A percentile compares a stretch with the other conserved stretches of the same genome.
Evolutionary conservation across 805 yeast genomes (phyloP).

Genomic region (Komagataella pastoris): DNA sequence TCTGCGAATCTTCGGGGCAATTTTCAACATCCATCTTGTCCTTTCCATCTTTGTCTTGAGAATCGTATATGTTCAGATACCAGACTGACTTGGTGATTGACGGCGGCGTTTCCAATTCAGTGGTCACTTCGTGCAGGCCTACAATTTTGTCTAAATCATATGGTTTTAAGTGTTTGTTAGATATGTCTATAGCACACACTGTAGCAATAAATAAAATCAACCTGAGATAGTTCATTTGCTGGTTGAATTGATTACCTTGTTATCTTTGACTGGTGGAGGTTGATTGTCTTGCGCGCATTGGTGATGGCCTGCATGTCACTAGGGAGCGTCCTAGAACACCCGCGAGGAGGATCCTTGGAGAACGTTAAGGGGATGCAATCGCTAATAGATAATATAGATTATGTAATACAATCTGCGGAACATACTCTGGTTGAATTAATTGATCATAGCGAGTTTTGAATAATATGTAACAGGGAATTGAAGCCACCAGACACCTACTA

Average conservation of each 20-base stretch:
- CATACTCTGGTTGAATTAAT: too few species aligned
- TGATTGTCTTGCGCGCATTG: neutral
- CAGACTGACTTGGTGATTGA: conserved; percentile 47
- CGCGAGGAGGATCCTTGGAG: neutral
- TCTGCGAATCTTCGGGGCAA: conserved; percentile 61
- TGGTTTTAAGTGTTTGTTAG: conserved; percentile 17
- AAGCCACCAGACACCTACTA: too few species aligned
- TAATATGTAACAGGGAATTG: too few species aligned
- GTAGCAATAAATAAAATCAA: neutral
- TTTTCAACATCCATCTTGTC: conserved; percentile 21
- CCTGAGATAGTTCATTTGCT: neutral
- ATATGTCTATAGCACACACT: conserved; percentile 10
- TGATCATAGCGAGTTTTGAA: too few species aligned
- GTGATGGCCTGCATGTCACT: neutral
- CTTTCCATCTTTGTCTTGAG: conserved; percentile 20
- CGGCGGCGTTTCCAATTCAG: conserved; percentile 62
- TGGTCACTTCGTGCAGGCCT: conserved; percentile 31
- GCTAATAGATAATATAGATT: too few species aligned
- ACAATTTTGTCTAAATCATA: conserved; percentile 33
- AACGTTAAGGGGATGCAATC: neutral
- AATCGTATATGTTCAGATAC: conserved; percentile 61
- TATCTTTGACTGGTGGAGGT: neutral
- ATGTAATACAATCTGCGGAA: too few species aligned
- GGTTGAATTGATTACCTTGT: neutral
- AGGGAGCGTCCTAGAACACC: neutral